Conservation (phyloP, 1,284 basidiomycete species). For the Ceratobasidium sp. region DNA sequence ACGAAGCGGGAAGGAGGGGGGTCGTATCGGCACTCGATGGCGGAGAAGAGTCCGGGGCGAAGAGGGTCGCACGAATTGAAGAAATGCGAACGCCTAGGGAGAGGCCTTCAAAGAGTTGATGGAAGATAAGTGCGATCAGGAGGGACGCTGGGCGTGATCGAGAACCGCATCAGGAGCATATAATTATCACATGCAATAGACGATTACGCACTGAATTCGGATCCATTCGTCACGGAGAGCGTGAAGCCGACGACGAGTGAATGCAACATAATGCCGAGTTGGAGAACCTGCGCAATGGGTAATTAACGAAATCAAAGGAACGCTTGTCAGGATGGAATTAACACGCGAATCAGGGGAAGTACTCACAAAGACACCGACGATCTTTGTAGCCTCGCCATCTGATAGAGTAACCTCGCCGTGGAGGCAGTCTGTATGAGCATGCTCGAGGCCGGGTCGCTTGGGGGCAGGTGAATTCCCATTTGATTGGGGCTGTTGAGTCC, state of each 20-base stretch:
- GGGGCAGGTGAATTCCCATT: slow-evolving; percentile 20
- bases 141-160: slow-evolving; percentile 64
- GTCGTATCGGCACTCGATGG: slow-evolving; percentile 11
- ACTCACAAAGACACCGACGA: slow-evolving; percentile 46
- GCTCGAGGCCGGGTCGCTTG: slow-evolving; percentile 33
- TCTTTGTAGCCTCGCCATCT: slow-evolving; percentile 39
- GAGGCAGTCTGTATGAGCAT: slow-evolving; percentile 39
- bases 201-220: slow-evolving; percentile 70
- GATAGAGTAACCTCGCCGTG: slow-evolving; percentile 24
- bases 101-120: slow-evolving; percentile 82
- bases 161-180: slow-evolving; percentile 24
- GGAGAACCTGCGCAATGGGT: slow-evolving; percentile 43
- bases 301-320: background rate
- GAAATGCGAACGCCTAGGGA: slow-evolving; percentile 81
- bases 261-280: slow-evolving; percentile 48
- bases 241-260: slow-evolving; percentile 48
- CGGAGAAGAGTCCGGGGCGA: slow-evolving; percentile 45
- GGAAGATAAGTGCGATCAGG: slow-evolving; percentile 76
- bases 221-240: slow-evolving; percentile 58
- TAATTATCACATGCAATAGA: slow-evolving; percentile 33
- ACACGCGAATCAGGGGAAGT: too few relatives aligned
- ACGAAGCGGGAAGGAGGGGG: slow-evolving; percentile 30
- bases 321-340: background rate
- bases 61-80: slow-evolving; percentile 61
- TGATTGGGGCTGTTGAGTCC: background rate